Conservation (phyloP, 768 basidiomycete genomes). For the Boletus rubropictus region DNA sequence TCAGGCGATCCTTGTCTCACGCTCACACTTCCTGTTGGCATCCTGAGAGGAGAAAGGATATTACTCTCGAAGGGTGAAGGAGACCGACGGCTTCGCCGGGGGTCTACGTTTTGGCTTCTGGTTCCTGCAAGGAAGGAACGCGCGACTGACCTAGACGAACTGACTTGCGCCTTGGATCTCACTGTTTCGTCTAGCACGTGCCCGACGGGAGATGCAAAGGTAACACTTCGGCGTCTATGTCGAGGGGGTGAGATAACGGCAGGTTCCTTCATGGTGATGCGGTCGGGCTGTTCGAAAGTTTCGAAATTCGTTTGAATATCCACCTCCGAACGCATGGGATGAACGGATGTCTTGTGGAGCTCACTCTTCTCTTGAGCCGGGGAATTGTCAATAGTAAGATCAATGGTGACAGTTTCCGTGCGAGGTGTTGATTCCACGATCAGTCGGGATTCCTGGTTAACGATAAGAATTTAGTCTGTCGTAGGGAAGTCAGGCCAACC, state of each 20-base stretch:
- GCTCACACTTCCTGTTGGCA: neutral
- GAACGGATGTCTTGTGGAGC: neutral
- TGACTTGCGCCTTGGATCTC: neutral
- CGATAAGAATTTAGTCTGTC: neutral
- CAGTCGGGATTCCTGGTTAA: slow-evolving; percentile 8
- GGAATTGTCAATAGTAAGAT: slow-evolving; percentile 37
- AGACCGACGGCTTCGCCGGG: neutral
- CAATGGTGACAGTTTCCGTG: slow-evolving; percentile 34
- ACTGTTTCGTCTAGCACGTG: slow-evolving; percentile 4
- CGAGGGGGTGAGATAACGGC: neutral
- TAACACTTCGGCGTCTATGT: slow-evolving; percentile 20
- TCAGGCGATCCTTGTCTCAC: neutral
- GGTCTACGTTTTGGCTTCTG: neutral
- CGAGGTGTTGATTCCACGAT: slow-evolving; percentile 12
- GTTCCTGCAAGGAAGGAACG: neutral
- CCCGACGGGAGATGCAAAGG: slow-evolving; percentile 29
- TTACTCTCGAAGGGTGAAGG: slow-evolving; percentile 4
- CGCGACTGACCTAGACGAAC: slow-evolving; percentile 7
- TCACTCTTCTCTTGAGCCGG: slow-evolving; percentile 13
- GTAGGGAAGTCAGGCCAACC: neutral
- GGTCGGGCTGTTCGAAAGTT: neutral
- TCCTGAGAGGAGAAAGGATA: slow-evolving; percentile 16
- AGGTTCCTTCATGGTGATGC: neutral
- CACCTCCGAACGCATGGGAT: neutral
- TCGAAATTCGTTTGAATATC: neutral